Evolutionary conservation across 2,329 filamentous ascomycete genomes (phyloP).

Genomic region (Exophiala sideris): DNA sequence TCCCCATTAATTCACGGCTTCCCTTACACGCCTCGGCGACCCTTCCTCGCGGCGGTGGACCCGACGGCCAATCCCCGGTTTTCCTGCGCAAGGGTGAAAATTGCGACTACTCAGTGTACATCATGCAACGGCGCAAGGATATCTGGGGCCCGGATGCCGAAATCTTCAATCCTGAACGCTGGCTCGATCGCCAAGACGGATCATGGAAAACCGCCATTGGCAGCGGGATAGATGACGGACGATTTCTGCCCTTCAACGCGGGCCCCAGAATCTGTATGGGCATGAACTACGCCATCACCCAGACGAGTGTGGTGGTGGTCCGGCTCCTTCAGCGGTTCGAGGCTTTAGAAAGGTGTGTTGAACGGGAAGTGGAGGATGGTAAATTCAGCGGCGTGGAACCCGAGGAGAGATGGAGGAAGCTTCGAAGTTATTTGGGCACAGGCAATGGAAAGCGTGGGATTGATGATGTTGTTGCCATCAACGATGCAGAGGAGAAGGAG

Average conservation of each 20-base stretch:
- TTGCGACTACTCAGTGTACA: conserved; percentile 30
- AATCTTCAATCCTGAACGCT: conserved; percentile 20
- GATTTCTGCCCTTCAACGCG: conserved; percentile 39
- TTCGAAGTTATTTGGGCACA: no score
- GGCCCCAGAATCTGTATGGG: conserved; percentile 41
- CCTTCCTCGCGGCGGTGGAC: conserved; percentile 34
- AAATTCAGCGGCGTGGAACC: no score
- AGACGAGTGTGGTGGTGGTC: no score
- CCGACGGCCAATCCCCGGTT: conserved; percentile 30
- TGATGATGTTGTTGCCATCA: no score
- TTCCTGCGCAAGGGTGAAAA: conserved; percentile 30
- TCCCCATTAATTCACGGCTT: conserved; percentile 30
- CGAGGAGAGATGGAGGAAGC: no score
- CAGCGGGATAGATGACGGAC: no score
- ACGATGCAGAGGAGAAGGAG: no score
- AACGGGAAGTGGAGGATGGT: no score
- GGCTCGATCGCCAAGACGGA: conserved; percentile 27
- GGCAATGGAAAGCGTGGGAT: no score
- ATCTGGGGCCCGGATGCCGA: conserved; percentile 31
- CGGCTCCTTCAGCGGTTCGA: no score
- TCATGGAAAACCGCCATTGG: conserved; percentile 26
- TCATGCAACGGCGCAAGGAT: conserved; percentile 48
- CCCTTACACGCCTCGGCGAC: conserved; percentile 27
- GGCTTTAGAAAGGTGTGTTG: no score
- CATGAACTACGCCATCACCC: conserved; percentile 10